Conservation (phyloP, 306 rosid genomes). For the Corylus avellana region DNA sequence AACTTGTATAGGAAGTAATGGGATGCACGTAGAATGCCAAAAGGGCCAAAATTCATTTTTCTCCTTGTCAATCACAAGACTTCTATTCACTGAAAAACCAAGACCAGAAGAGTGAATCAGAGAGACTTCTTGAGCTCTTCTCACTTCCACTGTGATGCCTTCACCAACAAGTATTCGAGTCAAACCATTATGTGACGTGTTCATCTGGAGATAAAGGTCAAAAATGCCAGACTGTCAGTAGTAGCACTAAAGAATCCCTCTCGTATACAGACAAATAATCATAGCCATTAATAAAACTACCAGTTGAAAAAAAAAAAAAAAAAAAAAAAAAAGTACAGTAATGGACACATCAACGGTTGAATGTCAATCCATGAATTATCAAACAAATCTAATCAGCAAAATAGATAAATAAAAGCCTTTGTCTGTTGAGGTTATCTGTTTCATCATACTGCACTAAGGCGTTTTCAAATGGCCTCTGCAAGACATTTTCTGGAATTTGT, state of each 20-base stretch:
- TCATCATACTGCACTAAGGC: neutral
- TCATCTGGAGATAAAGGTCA: slow-evolving; percentile 54
- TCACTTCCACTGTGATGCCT: slow-evolving; percentile 80
- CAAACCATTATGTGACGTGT: slow-evolving; percentile 61
- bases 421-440: neutral
- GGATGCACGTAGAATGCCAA: slow-evolving; percentile 55
- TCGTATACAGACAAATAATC: neutral
- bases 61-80: slow-evolving; percentile 26
- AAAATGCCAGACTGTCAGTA: slow-evolving; percentile 20
- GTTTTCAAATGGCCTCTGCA: neutral
- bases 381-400: neutral
- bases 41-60: slow-evolving; percentile 49
- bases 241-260: slow-evolving; percentile 7
- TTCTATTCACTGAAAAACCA: slow-evolving; percentile 45
- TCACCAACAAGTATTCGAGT: slow-evolving; percentile 75
- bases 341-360: neutral
- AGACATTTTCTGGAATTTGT: neutral
- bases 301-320: neutral
- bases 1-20: slow-evolving; percentile 65
- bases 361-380: slow-evolving; percentile 8
- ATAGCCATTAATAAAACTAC: slow-evolving; percentile 6
- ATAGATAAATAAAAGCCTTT: neutral
- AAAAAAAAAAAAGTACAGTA: neutral
- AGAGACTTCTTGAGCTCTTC: slow-evolving; percentile 65
- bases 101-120: slow-evolving; percentile 54